A percentile compares a stretch with the other conserved stretches of the same genome.
Evolutionary conservation across 148 eudicot genomes (phyloP).

Genomic region (Diospyros lotus): DNA sequence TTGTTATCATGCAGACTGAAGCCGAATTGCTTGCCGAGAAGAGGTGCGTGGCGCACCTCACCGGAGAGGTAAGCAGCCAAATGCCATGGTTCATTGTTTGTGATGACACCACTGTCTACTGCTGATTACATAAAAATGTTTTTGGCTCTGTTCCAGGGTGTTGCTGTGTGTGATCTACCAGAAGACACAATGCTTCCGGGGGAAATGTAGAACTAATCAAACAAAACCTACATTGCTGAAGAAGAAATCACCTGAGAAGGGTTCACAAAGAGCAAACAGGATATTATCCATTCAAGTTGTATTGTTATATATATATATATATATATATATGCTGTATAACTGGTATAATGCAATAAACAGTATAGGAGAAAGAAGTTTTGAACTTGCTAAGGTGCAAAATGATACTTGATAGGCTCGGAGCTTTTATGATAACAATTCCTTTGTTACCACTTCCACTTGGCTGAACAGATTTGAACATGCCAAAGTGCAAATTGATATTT

Average conservation of each 20-base stretch:
- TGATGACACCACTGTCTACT: background rate
- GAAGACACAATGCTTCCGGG: slow-evolving; percentile 95
- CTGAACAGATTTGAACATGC: no score
- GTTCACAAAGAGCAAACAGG: background rate
- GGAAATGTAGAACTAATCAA: slow-evolving; percentile 44
- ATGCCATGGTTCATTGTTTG: background rate
- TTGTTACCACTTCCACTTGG: no score
- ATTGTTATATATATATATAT: no score
- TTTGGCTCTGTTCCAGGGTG: slow-evolving; percentile 42
- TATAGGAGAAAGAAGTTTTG: no score
- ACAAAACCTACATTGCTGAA: background rate
- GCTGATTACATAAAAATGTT: background rate
- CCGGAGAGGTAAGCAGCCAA: slow-evolving; percentile 63
- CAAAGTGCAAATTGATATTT: background rate
- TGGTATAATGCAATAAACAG: no score
- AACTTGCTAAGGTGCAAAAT: no score
- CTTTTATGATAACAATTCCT: no score
- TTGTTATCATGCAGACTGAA: slow-evolving; percentile 60
- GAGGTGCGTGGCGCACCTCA: slow-evolving; percentile 90
- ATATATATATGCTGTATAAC: no score
- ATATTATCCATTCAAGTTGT: background rate
- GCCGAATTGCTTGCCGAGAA: slow-evolving; percentile 92
- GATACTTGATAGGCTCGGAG: no score
- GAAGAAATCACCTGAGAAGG: background rate
- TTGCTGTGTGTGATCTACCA: slow-evolving; percentile 79